phyloP scores from a whole-genome alignment of 2,329 filamentous ascomycete species.

The Diaporthe citriasiana region DNA sequence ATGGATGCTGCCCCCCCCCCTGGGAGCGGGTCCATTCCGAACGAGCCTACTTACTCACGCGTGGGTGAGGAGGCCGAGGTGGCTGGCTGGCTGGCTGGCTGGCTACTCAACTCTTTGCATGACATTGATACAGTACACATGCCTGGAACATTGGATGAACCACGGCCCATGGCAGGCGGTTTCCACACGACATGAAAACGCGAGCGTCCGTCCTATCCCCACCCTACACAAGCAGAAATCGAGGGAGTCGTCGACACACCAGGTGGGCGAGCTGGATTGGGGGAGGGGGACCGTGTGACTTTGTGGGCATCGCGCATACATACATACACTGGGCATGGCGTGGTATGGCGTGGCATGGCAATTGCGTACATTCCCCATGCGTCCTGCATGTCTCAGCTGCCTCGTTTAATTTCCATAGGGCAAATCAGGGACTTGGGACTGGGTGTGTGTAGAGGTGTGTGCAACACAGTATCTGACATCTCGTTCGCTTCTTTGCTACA shows the following conservation, averaged over 20 bases:
- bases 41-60: not conserved
- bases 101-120: not conserved
- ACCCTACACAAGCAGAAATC: not conserved
- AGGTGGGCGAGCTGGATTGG: too few species aligned
- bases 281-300: not conserved
- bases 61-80: not conserved
- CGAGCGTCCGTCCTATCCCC: not conserved
- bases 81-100: too few species aligned
- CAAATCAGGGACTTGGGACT: not conserved
- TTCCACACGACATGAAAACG: not conserved
- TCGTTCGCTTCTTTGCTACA: not conserved
- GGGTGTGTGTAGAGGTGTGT: not conserved
- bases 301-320: not conserved
- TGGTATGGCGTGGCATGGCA: not conserved
- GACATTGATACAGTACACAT: not conserved
- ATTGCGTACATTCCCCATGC: constrained; percentile 8
- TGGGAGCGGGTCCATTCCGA: not conserved
- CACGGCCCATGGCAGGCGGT: not conserved
- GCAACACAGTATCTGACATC: constrained; percentile 3
- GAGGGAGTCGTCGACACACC: not conserved
- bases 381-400: constrained; percentile 33
- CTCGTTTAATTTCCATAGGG: constrained; percentile 29
- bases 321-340: too few species aligned
- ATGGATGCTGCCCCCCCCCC: not conserved
- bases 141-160: not conserved